Base-by-base conservation (phyloP, 352 stramenopile species). In the Globisporangium acanthophoron region DNA sequence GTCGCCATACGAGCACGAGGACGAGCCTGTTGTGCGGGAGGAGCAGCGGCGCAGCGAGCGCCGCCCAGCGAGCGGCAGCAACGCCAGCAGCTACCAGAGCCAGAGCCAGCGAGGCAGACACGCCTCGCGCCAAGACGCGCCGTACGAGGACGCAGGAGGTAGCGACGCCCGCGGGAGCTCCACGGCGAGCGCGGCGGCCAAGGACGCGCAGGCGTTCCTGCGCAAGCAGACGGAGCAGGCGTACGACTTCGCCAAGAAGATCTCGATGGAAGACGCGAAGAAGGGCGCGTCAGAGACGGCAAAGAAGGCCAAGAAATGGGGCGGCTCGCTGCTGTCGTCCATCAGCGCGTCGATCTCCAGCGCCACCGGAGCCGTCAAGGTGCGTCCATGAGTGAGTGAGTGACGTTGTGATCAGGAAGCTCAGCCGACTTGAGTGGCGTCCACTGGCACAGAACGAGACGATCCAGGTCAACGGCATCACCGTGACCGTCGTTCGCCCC, bases 271-370 rank as follows among this genome's bases (percentile, higher is more conserved):
- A 59, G 85, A 94, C 62, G 83, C 81, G 3, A 92, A 92, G 60
- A 92, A 91, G 47, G 78, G 79, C 5, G 85, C 82, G 3, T 73
- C 77, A 0, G 85, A 92, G 61, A 92, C 84, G 5, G 85, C 85
- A n/a, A 90, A 92, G 66, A 94, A 94, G 43, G 85, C 85, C 2
- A 92, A 92, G 55, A 94, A 92, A 43, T 94, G 82, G 85, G 85
- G 85, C 24, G 82, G 79, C 0, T 92, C 82, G 44, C 71, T 94
- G 50, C 66, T 94, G 12, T 91, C 78, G 16, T 87, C 82, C 4
- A 87, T 91, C 44, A 90, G 80, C 29, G 80, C 80, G 27, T 80
- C 78, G 41, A 88, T 94, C 60, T 82, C 80, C 24, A 92, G 55
- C 49, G 80, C 82, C 16, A 63, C 75, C 1, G 83, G 73, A 24